Evolutionary conservation across 140 eudicot genomes (phyloP).

Genomic region (Senecio squalidus): DNA sequence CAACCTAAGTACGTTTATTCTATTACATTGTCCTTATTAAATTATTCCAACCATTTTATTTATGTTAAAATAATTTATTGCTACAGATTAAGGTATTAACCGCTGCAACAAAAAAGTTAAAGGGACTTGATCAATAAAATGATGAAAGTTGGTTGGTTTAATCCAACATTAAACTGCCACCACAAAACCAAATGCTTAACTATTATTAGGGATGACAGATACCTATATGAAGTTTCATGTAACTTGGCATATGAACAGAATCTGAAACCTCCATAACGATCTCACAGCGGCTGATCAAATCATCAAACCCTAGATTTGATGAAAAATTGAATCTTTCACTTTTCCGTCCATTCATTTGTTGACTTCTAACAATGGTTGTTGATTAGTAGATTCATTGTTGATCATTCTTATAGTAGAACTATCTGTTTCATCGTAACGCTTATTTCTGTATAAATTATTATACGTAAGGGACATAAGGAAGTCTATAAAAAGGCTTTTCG

Average conservation of each 20-base stretch:
- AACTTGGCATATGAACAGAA: not conserved
- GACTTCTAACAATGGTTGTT: constrained; percentile 22
- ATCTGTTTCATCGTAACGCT: constrained; percentile 22
- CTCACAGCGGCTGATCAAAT: not conserved
- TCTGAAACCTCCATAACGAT: not conserved
- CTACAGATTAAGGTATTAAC: no score
- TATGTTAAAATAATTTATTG: no score
- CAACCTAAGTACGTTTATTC: no score
- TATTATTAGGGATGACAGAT: constrained; percentile 6
- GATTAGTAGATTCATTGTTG: constrained; percentile 29
- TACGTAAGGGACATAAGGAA: constrained; percentile 81
- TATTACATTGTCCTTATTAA: no score
- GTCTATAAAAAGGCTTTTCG: constrained; percentile 63
- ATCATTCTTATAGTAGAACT: constrained; percentile 25
- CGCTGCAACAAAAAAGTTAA: no score
- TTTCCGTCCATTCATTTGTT: constrained; percentile 19
- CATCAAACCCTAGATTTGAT: not conserved
- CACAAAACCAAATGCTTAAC: constrained; percentile 3
- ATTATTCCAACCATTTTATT: no score
- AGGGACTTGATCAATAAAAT: no score
- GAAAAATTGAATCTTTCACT: constrained; percentile 5
- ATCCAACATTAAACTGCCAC: no score
- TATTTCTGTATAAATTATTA: constrained; percentile 54
- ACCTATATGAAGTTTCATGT: constrained; percentile 12
- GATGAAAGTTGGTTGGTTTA: no score